A percentile compares a stretch with the other conserved stretches of the same genome.
phyloP scores from a whole-genome alignment of 139 green algal species.

The Closterium sp. region DNA sequence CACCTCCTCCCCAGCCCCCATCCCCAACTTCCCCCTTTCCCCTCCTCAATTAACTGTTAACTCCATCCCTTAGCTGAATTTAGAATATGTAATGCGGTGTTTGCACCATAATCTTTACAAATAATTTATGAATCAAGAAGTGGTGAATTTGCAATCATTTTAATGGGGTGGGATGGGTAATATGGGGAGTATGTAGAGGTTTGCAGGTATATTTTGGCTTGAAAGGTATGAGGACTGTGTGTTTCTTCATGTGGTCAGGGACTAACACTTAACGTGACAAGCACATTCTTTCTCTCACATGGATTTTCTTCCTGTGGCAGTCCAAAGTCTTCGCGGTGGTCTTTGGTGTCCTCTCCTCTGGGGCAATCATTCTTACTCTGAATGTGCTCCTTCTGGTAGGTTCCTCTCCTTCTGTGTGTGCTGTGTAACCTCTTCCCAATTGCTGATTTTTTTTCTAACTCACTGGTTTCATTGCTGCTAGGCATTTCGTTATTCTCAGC shows the following conservation, averaged over 20 bases:
- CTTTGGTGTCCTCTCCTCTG: constrained; percentile 81
- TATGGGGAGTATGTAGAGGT: no score
- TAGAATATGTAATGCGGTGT: no score
- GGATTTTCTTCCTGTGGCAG: constrained; percentile 20
- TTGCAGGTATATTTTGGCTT: no score
- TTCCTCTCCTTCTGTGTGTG: neutral
- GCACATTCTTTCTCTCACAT: neutral
- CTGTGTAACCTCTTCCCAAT: neutral
- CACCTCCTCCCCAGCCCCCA: no score
- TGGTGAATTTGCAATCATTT: no score
- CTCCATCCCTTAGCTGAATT: no score
- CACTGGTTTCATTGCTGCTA: neutral
- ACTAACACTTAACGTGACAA: neutral
- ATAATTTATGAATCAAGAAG: no score
- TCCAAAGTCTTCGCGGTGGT: constrained; percentile 66
- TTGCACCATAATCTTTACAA: no score
- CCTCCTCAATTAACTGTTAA: no score
- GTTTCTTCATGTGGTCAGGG: neutral
- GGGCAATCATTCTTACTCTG: constrained; percentile 88
- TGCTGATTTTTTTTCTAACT: neutral
- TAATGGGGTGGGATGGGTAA: no score
- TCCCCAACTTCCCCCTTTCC: no score
- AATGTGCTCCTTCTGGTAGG: constrained; percentile 89
- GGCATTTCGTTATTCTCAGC: constrained; percentile 84
- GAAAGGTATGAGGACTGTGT: no score